phyloP scores from a whole-genome alignment of 495 filamentous ascomycete species.

The Podospora comata region DNA sequence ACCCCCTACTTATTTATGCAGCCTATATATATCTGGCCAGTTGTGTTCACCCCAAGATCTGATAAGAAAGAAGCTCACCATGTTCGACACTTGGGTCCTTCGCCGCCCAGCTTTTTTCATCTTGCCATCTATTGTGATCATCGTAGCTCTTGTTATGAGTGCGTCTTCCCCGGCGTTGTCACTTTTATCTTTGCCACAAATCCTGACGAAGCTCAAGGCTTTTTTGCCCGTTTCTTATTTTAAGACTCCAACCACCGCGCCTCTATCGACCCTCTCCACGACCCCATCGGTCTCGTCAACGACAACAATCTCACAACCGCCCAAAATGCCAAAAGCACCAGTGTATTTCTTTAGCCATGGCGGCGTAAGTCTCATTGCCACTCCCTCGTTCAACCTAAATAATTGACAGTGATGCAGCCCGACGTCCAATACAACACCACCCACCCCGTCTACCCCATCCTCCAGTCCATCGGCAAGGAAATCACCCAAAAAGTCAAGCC shows the following conservation, averaged over 20 bases:
- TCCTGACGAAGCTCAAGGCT: slow-evolving; percentile 15
- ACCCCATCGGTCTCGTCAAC: slow-evolving; percentile 15
- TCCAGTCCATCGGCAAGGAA: slow-evolving; percentile 67
- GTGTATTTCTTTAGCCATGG: slow-evolving; percentile 81
- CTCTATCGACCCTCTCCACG: slow-evolving; percentile 11
- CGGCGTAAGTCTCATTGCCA: slow-evolving; percentile 51
- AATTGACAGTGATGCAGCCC: slow-evolving; percentile 44
- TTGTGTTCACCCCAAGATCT: neutral
- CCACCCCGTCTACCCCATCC: slow-evolving; percentile 71
- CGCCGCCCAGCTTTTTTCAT: slow-evolving; percentile 12
- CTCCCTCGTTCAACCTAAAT: too few relatives aligned
- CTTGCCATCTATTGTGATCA: slow-evolving; percentile 12
- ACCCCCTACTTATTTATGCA: neutral
- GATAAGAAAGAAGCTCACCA: neutral
- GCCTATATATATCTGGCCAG: neutral
- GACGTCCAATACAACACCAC: slow-evolving; percentile 69
- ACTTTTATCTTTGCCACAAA: neutral
- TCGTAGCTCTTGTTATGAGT: slow-evolving; percentile 18
- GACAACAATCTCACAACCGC: slow-evolving; percentile 13
- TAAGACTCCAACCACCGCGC: slow-evolving; percentile 1
- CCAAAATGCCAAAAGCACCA: slow-evolving; percentile 46
- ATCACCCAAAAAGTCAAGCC: slow-evolving; percentile 79
- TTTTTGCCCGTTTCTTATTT: slow-evolving; percentile 7
- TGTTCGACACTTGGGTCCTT: slow-evolving; percentile 12
- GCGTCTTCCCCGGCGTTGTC: slow-evolving; percentile 9